phyloP scores from a whole-genome alignment of 176 grass and related monocot genomes.

The Paspalum notatum region DNA sequence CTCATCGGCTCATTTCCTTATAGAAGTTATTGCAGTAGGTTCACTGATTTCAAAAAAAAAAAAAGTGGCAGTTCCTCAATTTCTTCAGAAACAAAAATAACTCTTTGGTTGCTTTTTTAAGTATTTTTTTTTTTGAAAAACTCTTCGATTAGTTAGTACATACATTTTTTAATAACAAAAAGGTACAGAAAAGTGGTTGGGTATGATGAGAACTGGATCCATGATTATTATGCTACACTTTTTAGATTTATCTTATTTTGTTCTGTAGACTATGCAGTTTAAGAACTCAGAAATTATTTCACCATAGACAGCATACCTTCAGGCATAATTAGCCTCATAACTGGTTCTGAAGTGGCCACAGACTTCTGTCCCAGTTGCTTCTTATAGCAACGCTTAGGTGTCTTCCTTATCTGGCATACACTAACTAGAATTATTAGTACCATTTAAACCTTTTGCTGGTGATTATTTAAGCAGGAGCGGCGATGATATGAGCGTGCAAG shows the following conservation, averaged over 20 bases:
- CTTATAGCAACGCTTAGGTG: slow-evolving; percentile 14
- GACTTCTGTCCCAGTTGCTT: slow-evolving; percentile 4
- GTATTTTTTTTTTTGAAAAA: too few species aligned
- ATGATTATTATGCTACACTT: neutral
- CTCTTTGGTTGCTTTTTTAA: too few species aligned
- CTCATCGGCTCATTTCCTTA: neutral
- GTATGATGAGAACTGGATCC: slow-evolving; percentile 8
- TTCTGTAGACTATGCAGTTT: slow-evolving; percentile 16
- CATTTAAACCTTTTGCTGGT: slow-evolving; percentile 11
- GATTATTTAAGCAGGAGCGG: slow-evolving; percentile 10
- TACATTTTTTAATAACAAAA: slow-evolving; percentile 18
- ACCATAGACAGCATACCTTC: slow-evolving; percentile 21
- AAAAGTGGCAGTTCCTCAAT: neutral
- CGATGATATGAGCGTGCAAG: neutral
- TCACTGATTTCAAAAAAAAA: slow-evolving; percentile 16
- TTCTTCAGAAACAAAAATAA: neutral
- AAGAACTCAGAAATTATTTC: slow-evolving; percentile 3
- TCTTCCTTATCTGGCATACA: slow-evolving; percentile 30
- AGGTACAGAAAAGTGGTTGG: slow-evolving; percentile 21
- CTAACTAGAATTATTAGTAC: slow-evolving; percentile 31
- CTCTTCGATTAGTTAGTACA: slow-evolving; percentile 33
- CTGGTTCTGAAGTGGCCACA: slow-evolving; percentile 1
- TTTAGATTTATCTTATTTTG: neutral
- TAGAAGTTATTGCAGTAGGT: slow-evolving; percentile 30
- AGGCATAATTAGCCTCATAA: slow-evolving; percentile 25